phyloP scores from a whole-genome alignment of 1,284 basidiomycete genomes.

The Flammula alnicola region DNA sequence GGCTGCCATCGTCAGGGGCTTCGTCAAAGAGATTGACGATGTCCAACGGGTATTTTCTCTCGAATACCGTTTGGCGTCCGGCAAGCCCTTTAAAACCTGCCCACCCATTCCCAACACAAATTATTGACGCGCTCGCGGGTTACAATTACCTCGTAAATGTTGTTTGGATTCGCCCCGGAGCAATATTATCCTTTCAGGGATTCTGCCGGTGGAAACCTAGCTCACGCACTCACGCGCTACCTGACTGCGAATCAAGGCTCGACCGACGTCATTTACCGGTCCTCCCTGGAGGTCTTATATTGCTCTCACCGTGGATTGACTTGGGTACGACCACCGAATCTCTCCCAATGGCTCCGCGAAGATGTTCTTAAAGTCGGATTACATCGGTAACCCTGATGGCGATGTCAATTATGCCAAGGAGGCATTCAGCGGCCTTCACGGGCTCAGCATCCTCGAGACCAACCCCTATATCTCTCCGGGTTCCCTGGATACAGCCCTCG shows the following conservation, averaged over 20 bases:
- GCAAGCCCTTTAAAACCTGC: slow-evolving; percentile 36
- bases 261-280: slow-evolving; percentile 38
- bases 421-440: slow-evolving; percentile 49
- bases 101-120: slow-evolving; percentile 63
- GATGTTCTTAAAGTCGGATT: slow-evolving; percentile 43
- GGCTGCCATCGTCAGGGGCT: slow-evolving; percentile 37
- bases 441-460: slow-evolving; percentile 39
- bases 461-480: slow-evolving; percentile 64
- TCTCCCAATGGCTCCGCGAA: slow-evolving; percentile 37
- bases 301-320: slow-evolving; percentile 65
- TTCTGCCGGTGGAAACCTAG: slow-evolving; percentile 76
- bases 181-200: slow-evolving; percentile 75
- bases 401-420: slow-evolving; percentile 34
- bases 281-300: slow-evolving; percentile 55
- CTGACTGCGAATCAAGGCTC: slow-evolving; percentile 45
- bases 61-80: slow-evolving; percentile 54
- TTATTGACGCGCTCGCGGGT: slow-evolving; percentile 66
- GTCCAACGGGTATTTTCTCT: slow-evolving; percentile 49
- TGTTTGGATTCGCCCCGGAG: slow-evolving; percentile 51
- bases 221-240: slow-evolving; percentile 59
- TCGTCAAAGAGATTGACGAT: slow-evolving; percentile 39
- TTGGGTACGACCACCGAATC: slow-evolving; percentile 37
- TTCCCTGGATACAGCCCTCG: slow-evolving; percentile 41
- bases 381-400: slow-evolving; percentile 32
- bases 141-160: slow-evolving; percentile 62